These are phyloP conservation scores for Neopestalotiopsis clavispora DNA, from an alignment of 2,329 filamentous ascomycete genomes.

Conservation along the genomic window DNA sequence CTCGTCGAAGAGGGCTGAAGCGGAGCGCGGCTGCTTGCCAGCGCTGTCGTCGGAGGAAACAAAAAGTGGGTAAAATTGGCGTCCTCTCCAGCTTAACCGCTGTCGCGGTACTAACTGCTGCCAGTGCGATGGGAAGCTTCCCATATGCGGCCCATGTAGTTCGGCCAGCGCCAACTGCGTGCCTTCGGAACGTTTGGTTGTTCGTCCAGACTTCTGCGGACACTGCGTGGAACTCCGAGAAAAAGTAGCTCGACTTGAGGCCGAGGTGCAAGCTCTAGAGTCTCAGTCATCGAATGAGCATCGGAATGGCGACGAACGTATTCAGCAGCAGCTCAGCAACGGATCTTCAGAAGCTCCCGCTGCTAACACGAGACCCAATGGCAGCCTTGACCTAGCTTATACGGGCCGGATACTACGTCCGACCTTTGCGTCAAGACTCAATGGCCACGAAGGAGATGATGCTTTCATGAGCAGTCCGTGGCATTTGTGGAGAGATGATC, in stretches of 20 bases:
- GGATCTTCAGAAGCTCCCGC: neutral
- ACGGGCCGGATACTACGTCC: neutral
- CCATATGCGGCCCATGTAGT: constrained; percentile 16
- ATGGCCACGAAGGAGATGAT: neutral
- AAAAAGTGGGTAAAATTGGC: constrained; percentile 7
- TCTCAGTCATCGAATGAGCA: neutral
- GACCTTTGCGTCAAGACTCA: neutral
- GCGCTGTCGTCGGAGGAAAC: constrained; percentile 19
- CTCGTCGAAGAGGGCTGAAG: constrained; percentile 17
- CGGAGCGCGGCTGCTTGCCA: constrained; percentile 18
- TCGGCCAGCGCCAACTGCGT: constrained; percentile 16
- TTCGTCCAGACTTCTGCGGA: neutral
- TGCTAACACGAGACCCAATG: neutral
- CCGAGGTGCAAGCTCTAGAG: neutral
- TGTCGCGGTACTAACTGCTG: neutral
- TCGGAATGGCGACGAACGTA: neutral
- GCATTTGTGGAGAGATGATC: constrained; percentile 21
- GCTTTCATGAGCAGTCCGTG: constrained; percentile 21
- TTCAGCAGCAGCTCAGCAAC: neutral
- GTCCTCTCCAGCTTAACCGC: neutral
- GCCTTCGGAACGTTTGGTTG: constrained; percentile 18
- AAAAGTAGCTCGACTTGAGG: neutral
- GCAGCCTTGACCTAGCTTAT: neutral
- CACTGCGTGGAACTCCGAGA: neutral
- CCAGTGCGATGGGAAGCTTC: constrained; percentile 19